Percentiles rank a stretch among this genome's conserved stretches.
Evolutionary conservation across 2,329 filamentous ascomycete species (phyloP).

Genomic region (Exophiala sideris): DNA sequence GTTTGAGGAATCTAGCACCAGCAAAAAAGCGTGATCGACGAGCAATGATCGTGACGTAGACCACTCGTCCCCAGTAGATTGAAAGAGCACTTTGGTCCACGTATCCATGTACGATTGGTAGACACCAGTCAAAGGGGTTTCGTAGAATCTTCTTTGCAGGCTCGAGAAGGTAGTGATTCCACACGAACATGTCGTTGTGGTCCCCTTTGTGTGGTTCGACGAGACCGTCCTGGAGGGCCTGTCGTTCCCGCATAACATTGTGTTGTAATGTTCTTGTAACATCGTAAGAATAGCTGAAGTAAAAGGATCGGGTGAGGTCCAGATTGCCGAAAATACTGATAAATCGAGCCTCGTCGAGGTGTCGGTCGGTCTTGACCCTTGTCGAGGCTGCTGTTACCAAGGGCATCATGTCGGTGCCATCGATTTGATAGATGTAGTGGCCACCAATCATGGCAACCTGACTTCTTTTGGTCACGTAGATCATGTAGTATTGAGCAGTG

Average conservation of each 20-base stretch:
- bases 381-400: constrained; percentile 67
- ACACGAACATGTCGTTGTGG: constrained; percentile 95
- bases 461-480: constrained; percentile 91
- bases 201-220: constrained; percentile 59
- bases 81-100: constrained; percentile 84
- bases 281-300: constrained; percentile 98
- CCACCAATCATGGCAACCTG: constrained; percentile 95
- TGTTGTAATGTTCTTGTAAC: constrained; percentile 88
- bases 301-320: constrained; percentile 87
- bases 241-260: constrained; percentile 80
- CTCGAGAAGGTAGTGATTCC: constrained; percentile 85
- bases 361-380: constrained; percentile 73
- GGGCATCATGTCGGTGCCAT: constrained; percentile 87
- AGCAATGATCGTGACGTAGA: constrained; percentile 92
- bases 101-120: constrained; percentile 92
- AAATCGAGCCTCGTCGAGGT: constrained; percentile 86
- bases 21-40: constrained; percentile 89
- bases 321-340: constrained; percentile 85
- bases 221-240: constrained; percentile 63
- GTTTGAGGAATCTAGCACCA: constrained; percentile 88
- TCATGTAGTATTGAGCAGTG: constrained; percentile 95
- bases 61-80: constrained; percentile 75
- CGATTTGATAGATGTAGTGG: constrained; percentile 92
- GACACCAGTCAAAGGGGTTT: constrained; percentile 90
- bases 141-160: constrained; percentile 69